Evolutionary conservation across 2,329 filamentous ascomycete species (phyloP), one percentile per base, ranked within the genome.

Genomic region (Hyphodiscus sp.): DNA sequence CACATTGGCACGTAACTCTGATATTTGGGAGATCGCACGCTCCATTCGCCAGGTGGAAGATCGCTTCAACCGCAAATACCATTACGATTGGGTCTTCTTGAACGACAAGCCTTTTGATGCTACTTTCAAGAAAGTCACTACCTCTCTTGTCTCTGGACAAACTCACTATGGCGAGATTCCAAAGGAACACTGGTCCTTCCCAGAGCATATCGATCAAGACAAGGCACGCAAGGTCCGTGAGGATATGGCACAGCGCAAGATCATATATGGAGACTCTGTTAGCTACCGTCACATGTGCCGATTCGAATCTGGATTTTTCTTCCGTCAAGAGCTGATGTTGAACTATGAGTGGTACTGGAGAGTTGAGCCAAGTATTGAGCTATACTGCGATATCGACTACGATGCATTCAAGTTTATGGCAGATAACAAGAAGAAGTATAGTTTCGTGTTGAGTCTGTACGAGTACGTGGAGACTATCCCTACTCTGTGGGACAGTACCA

Each of bases 261-360:
- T 99, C 71, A 99, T 99, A 73, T 99, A 99, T 69, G 94, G 94
- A 57, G 94, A 97, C 72, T 96, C 91, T 11, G 75, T 95, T 74
- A 95, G 89, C 75, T 99, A 99, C 77, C 85, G 94, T 59, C 95
- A 99, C 78, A 99, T 99, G 94, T 99, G 94, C 74, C 89, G 94
- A 60, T 99, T 96, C 69, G 94, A 99, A 74, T 97, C 92, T 8
- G 94, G 94, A 41, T 99, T 99, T 80, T 99, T 99, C 80, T 99
- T 97, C 83, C 90, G 87, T 57, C 94, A 99, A 71, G 81, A 83
- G 29, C 75, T 96, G 62, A 91, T 99, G 89, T 74, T 89, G 71
- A 91, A 97, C 70, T 99, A 95, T 73, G 94, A 99, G 69, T 99
- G 90, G 82, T 99, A 99, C 81, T 99, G 94, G 94, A 89, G 95